Conservation (phyloP, 192 early-diverging fungal species). For the Linnemannia elongata region DNA sequence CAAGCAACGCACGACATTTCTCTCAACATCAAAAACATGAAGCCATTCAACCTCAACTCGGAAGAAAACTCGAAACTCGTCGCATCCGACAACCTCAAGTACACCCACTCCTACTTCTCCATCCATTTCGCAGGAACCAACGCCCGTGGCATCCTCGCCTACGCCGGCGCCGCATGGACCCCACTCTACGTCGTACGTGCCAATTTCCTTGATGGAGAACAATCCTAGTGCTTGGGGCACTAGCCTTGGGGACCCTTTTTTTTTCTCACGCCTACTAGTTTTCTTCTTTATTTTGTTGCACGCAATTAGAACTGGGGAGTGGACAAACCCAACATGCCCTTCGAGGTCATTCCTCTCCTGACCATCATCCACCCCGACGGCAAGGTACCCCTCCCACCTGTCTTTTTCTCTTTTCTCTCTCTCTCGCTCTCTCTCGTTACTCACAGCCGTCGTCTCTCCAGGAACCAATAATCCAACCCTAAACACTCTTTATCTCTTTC, state of each 20-base stretch:
- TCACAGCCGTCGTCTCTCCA: not conserved
- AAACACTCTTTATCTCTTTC: too few relatives aligned
- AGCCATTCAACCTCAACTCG: conserved; percentile 23
- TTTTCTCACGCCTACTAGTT: not conserved
- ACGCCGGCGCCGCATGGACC: conserved; percentile 36
- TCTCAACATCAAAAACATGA: conserved; percentile 15
- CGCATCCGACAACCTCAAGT: conserved; percentile 28
- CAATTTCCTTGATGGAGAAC: not conserved
- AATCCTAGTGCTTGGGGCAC: too few relatives aligned
- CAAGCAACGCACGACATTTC: not conserved
- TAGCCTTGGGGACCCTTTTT: not conserved
- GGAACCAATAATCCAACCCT: not conserved
- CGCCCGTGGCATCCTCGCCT: conserved; percentile 31
- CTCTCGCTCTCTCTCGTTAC: not conserved
- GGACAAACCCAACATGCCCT: conserved; percentile 26
- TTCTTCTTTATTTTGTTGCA: not conserved
- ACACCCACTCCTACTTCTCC: conserved; percentile 24
- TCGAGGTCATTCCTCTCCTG: conserved; percentile 36
- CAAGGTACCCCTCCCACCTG: not conserved
- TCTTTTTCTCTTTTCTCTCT: not conserved
- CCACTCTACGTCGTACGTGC: conserved; percentile 19
- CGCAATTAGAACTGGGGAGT: conserved; percentile 14
- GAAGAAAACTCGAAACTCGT: conserved; percentile 35
- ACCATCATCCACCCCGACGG: conserved; percentile 30
- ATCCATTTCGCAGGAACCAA: conserved; percentile 37